Percentiles rank a stretch among this genome's conserved stretches.
phyloP scores from a whole-genome alignment of 345 rosid species.

The Aegle marmelos region DNA sequence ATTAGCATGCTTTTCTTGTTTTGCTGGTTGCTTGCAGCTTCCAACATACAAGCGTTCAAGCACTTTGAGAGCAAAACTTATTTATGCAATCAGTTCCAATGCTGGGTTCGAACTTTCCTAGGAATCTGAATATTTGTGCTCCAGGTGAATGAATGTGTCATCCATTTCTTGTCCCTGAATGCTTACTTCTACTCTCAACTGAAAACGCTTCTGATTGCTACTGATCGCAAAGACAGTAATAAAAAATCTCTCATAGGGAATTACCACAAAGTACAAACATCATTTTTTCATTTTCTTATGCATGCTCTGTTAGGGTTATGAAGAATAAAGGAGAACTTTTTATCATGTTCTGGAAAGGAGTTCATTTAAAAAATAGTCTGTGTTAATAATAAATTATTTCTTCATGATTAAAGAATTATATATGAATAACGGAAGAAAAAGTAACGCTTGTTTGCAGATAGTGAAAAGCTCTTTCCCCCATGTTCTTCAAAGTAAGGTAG shows the following conservation, averaged over 20 bases:
- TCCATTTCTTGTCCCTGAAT: neutral
- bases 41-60: constrained; percentile 87
- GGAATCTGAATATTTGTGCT: constrained; percentile 23
- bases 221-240: neutral
- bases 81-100: constrained; percentile 89
- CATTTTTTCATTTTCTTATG: neutral
- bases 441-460: too few relatives aligned
- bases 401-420: neutral
- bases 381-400: too few relatives aligned
- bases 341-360: too few relatives aligned
- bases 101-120: constrained; percentile 98
- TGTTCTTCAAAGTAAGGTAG: neutral
- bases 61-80: constrained; percentile 88
- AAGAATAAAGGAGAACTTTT: too few relatives aligned
- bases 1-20: constrained; percentile 8
- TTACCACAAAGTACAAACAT: too few relatives aligned
- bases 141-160: constrained; percentile 22
- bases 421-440: neutral
- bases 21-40: constrained; percentile 59
- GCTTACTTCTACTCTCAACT: neutral
- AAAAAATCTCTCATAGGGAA: neutral
- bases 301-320: neutral
- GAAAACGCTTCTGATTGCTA: neutral
- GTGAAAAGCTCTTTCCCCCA: too few relatives aligned
- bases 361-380: too few relatives aligned